These are phyloP conservation scores for Fusarium sp. DNA, from an alignment of 2,329 filamentous ascomycete genomes.

Conservation along the genomic window DNA sequence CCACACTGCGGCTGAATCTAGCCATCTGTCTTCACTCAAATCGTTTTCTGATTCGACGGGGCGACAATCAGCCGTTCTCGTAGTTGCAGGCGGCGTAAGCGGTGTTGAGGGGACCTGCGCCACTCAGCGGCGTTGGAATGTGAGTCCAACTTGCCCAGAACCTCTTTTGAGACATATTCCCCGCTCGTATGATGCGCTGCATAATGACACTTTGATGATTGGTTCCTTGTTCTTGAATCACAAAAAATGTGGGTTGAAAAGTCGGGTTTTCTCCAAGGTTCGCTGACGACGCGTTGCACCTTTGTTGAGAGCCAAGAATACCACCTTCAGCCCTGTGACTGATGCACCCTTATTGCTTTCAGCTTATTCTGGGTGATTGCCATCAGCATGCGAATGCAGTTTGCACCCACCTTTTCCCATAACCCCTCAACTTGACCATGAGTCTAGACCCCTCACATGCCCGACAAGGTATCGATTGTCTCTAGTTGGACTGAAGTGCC, in stretches of 20 bases:
- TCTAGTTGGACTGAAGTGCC: neutral
- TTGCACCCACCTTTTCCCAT: neutral
- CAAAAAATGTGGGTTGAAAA: neutral
- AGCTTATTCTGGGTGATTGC: neutral
- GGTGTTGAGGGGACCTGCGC: neutral
- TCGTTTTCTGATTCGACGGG: neutral
- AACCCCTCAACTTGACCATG: neutral
- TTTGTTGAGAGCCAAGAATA: neutral
- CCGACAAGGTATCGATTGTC: neutral
- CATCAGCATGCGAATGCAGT: neutral
- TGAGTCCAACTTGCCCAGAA: neutral
- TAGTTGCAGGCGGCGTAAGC: neutral
- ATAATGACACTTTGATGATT: neutral
- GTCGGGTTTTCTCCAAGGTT: neutral
- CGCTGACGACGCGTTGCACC: neutral
- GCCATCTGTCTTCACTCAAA: neutral
- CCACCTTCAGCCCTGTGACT: neutral
- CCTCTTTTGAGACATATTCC: neutral
- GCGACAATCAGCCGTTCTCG: neutral
- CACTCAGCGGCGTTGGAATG: neutral
- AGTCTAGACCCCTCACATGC: neutral
- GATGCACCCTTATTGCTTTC: neutral
- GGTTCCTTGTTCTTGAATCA: neutral
- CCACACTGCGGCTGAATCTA: neutral
- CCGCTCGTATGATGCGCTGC: neutral